Evolutionary conservation across 805 yeast species (phyloP), one percentile per base, ranked within the genome.

Genomic region (Starmerella scarabaei): DNA sequence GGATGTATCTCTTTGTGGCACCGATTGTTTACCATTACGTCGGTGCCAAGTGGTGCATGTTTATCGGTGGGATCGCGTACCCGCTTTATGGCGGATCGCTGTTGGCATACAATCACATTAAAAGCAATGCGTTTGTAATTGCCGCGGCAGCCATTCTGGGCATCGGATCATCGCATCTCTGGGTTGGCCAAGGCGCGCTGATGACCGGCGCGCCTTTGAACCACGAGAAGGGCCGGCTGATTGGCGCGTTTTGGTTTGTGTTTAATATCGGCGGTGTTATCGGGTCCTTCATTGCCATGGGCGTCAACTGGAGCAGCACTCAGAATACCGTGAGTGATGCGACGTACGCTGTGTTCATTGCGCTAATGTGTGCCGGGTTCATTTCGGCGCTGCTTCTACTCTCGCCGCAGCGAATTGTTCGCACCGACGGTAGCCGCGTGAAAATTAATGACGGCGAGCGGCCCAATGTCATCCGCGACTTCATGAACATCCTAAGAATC

Each of bases 211-310:
- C 74, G 43, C 71, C 77, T 3, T 53, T 69, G 17, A 77, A 73
- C 54, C 50, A 56, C 31, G 61, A 48, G 17, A 71, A 72, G 56
- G 79, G 75, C 31, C 59, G 60, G 29, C 72, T 72, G 30, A 66
- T 73, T 40, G 71, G 70, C 63, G 55, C 68, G 17, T 73, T 72
- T 53, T 73, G 79, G 79, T 62, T 69, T 43, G 66, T 73, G 41
- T 73, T 73, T 64, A 73, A 73, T 59, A 58, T 72, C 52, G 80
- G 80, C 52, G 77, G 74, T 11, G 77, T 72, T 36, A 69, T 73
- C 46, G 80, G 80, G 35, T 64, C 72, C 14, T 60, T 71, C 38
- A 69, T 73, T 46, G 73, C 77, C 18, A 67, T 73, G 56, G 77
- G 69, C 27, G 60, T 69, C 48, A 72, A 71, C 53, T 57, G 70